These are phyloP conservation scores for Pseudofabraea citricarpa DNA, from an alignment of 2,329 filamentous ascomycete species.

Conservation along the genomic window DNA sequence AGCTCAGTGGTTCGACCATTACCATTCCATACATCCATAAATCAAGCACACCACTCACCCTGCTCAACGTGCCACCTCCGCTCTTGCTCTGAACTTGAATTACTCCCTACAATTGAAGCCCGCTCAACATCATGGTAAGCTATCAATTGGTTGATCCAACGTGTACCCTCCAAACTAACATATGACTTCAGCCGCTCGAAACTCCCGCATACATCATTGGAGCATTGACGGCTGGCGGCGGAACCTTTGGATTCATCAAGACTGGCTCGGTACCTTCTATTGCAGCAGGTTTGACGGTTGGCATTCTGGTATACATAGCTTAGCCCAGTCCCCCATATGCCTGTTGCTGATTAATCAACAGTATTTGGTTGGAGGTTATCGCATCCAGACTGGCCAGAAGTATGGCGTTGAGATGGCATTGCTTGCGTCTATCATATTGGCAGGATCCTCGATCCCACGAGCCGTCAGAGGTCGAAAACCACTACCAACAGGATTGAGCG, in stretches of 20 bases:
- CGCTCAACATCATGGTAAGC: background rate
- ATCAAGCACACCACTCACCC: no score
- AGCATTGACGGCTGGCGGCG: constrained; percentile 78
- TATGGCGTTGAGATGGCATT: constrained; percentile 90
- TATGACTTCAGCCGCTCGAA: constrained; percentile 34
- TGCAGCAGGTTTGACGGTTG: constrained; percentile 78
- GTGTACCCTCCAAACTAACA: constrained; percentile 4
- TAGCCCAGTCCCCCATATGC: background rate
- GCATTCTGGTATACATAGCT: constrained; percentile 46
- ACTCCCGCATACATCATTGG: constrained; percentile 74
- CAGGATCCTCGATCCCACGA: constrained; percentile 77
- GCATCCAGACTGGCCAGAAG: constrained; percentile 67
- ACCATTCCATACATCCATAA: no score
- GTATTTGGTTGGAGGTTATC: constrained; percentile 74
- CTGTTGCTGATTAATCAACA: constrained; percentile 4
- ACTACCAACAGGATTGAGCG: constrained; percentile 72
- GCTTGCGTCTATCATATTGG: constrained; percentile 80
- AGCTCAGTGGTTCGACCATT: no score
- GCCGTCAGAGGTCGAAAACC: constrained; percentile 82
- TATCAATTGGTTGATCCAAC: background rate
- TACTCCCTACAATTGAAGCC: no score
- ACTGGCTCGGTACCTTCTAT: constrained; percentile 85
- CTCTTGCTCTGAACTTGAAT: no score
- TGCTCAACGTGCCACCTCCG: no score
- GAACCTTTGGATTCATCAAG: constrained; percentile 78